phyloP scores from a whole-genome alignment of 2,329 filamentous ascomycete genomes.

The Trematosphaeria pertusa region DNA sequence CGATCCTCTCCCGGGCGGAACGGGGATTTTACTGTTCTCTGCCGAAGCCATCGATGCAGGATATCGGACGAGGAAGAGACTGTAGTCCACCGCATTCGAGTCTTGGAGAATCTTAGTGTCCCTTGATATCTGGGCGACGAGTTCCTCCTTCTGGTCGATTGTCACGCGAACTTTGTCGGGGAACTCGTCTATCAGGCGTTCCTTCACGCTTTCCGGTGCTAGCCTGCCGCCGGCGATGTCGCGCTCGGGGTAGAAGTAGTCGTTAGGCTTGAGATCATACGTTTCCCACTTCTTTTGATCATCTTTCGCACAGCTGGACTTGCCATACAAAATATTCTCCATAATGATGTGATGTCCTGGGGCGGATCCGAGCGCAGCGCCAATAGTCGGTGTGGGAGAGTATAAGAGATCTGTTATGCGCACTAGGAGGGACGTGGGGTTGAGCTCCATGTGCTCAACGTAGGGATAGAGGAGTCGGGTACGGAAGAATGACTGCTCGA shows the following conservation, averaged over 20 bases:
- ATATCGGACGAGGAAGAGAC: slow-evolving; percentile 71
- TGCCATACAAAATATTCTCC: slow-evolving; percentile 75
- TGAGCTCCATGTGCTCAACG: slow-evolving; percentile 65
- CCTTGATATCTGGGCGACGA: slow-evolving; percentile 62
- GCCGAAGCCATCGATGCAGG: slow-evolving; percentile 47
- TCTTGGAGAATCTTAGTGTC: slow-evolving; percentile 70
- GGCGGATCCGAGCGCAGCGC: slow-evolving; percentile 64
- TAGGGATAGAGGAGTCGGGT: slow-evolving; percentile 71
- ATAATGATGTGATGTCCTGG: slow-evolving; percentile 78
- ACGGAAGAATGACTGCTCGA: slow-evolving; percentile 75
- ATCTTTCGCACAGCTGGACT: slow-evolving; percentile 51
- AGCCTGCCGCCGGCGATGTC: slow-evolving; percentile 71
- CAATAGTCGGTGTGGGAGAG: slow-evolving; percentile 63
- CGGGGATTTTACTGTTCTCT: slow-evolving; percentile 37
- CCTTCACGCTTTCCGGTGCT: slow-evolving; percentile 69
- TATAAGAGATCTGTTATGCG: slow-evolving; percentile 75
- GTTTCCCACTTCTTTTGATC: slow-evolving; percentile 67
- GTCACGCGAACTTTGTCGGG: slow-evolving; percentile 68
- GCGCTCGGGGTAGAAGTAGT: slow-evolving; percentile 78
- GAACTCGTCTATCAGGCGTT: slow-evolving; percentile 71
- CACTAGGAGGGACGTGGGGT: slow-evolving; percentile 69
- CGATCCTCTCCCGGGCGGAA: slow-evolving; percentile 40
- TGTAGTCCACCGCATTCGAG: slow-evolving; percentile 76
- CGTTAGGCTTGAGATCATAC: slow-evolving; percentile 76
- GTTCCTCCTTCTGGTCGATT: slow-evolving; percentile 60